These are phyloP conservation scores for Rhypophila decipiens DNA, from an alignment of 495 filamentous ascomycete genomes.

Conservation along the genomic window DNA sequence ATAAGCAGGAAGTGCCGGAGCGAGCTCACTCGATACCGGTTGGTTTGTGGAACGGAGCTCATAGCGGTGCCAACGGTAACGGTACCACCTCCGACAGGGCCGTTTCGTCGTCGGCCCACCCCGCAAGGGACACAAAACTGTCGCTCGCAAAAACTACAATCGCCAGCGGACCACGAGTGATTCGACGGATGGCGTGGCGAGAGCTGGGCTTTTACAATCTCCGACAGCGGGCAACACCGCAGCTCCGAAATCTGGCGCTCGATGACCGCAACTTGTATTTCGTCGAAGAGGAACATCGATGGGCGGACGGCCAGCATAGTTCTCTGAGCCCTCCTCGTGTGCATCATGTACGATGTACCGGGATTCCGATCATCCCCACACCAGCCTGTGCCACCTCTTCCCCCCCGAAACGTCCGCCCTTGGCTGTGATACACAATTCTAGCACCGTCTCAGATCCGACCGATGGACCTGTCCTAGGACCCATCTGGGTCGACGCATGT, in stretches of 20 bases:
- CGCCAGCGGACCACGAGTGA: conserved; percentile 44
- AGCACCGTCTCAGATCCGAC: conserved; percentile 5
- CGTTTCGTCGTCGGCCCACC: neutral
- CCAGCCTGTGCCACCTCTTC: neutral
- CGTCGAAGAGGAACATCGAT: conserved; percentile 44
- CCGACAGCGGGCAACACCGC: conserved; percentile 50
- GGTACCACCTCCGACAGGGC: neutral
- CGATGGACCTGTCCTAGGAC: conserved; percentile 38
- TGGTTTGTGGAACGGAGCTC: conserved; percentile 20
- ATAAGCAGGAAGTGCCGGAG: conserved; percentile 23
- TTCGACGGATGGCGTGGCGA: conserved; percentile 48
- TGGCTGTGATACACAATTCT: neutral
- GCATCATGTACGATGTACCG: conserved; percentile 42
- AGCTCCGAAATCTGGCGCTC: conserved; percentile 47
- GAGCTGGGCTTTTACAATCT: conserved; percentile 53
- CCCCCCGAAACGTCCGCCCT: neutral
- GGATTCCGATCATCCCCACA: conserved; percentile 42
- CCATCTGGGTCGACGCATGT: conserved; percentile 44
- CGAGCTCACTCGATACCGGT: conserved; percentile 5
- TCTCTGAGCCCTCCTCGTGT: conserved; percentile 34
- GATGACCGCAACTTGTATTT: conserved; percentile 45
- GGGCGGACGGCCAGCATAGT: conserved; percentile 40
- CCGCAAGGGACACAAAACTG: no score
- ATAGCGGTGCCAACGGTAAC: neutral
- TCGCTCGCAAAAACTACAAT: conserved; percentile 10